These are phyloP conservation scores for Candida parachauliodes DNA, from an alignment of 805 yeast genomes.

Conservation along the genomic window DNA sequence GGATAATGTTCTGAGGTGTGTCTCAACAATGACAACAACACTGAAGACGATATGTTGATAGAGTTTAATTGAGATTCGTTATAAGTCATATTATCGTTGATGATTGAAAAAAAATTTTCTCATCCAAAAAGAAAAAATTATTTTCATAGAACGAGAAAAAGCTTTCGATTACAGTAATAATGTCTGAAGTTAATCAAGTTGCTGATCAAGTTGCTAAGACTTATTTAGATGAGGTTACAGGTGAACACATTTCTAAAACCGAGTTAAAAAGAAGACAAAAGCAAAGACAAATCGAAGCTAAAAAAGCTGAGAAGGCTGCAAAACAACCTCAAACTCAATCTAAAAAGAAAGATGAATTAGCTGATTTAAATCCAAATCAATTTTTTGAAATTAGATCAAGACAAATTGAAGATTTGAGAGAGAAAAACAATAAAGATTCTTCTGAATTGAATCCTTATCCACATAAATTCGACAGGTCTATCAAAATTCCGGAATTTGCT, in stretches of 20 bases:
- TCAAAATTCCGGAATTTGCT: slow-evolving; percentile 67
- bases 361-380: slow-evolving; percentile 92
- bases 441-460: slow-evolving; percentile 90
- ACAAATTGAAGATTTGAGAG: slow-evolving; percentile 79
- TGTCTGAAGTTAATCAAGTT: slow-evolving; percentile 53
- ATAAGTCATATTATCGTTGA: background rate
- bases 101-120: background rate
- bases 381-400: slow-evolving; percentile 90
- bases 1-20: slow-evolving; percentile 66
- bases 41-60: slow-evolving; percentile 48
- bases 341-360: slow-evolving; percentile 63
- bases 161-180: slow-evolving; percentile 12
- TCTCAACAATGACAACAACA: slow-evolving; percentile 57
- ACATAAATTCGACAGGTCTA: slow-evolving; percentile 80
- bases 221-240: slow-evolving; percentile 89
- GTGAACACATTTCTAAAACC: slow-evolving; percentile 93
- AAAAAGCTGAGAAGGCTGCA: slow-evolving; percentile 89
- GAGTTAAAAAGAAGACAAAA: slow-evolving; percentile 96
- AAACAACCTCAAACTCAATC: slow-evolving; percentile 53
- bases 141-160: background rate
- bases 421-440: slow-evolving; percentile 38
- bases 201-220: slow-evolving; percentile 75
- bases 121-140: slow-evolving; percentile 1
- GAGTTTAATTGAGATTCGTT: slow-evolving; percentile 36
- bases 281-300: slow-evolving; percentile 78